Percentiles rank a stretch among this genome's conserved stretches.
phyloP scores from a whole-genome alignment of 139 green algal species.

The Chlamydomonas sp. region DNA sequence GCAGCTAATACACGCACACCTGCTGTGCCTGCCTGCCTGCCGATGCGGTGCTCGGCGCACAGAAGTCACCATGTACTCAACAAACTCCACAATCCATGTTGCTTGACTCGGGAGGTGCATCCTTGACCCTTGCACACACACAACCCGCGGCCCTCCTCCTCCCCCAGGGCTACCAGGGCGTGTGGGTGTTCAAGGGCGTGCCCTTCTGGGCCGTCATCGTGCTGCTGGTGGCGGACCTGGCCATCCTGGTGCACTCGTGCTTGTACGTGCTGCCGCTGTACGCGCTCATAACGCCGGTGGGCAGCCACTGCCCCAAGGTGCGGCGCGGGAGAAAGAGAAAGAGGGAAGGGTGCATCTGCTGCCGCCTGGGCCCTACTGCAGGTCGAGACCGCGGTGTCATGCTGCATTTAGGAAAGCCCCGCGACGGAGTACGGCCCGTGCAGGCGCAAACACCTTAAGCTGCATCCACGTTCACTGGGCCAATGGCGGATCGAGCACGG shows the following conservation, averaged over 20 bases:
- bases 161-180: conserved; percentile 24
- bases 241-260: conserved; percentile 31
- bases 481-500: too few species aligned
- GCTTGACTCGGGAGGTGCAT: too few species aligned
- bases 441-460: too few species aligned
- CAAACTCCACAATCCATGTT: too few species aligned
- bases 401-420: too few species aligned
- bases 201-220: not conserved
- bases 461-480: too few species aligned
- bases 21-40: not conserved
- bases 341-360: not conserved
- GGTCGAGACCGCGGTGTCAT: too few species aligned
- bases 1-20: too few species aligned
- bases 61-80: too few species aligned
- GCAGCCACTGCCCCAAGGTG: conserved; percentile 41
- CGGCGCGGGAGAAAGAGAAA: not conserved
- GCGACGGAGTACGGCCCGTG: too few species aligned
- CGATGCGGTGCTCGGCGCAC: too few species aligned
- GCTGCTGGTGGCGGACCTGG: conserved; percentile 25
- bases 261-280: conserved; percentile 39
- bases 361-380: too few species aligned
- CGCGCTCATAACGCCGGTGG: conserved; percentile 33
- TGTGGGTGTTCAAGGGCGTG: conserved; percentile 24
- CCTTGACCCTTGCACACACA: not conserved
- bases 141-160: not conserved